Evolutionary conservation across 371 early-diverging fungal genomes (phyloP), one percentile per base, ranked within the genome.

Genomic region (Mucor mucedo): DNA sequence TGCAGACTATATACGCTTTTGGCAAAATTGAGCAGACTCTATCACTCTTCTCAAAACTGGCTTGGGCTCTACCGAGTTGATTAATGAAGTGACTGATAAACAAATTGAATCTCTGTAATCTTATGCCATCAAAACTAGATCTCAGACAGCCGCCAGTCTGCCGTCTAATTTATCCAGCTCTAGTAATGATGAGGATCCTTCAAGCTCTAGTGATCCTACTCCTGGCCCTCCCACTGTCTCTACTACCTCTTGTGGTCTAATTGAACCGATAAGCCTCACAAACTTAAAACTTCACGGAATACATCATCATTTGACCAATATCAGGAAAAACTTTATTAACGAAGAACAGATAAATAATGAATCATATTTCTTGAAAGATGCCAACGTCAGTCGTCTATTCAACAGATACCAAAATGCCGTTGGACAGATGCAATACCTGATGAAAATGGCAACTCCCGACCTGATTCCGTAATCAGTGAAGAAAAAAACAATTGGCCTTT

Each of bases 1-100:
- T 58, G 58, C 69, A 49, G 60, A 69, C 38, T 69, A 70, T 57
- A 41, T 56, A 52, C 66, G 56, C 30, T 66, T 35, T 35, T 35
- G 35, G 35, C 6, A 30, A 14, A 5, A 2, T 13, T 28, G 56
- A 40, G 0, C 50, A 56, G 56, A 49, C 30, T 63, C 50, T 40
- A 63, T 48, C 16, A 63, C 39, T 8, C 49, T 63, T 56, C 38
- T 63, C 41, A 63, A 63, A 56, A 33, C 63, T 56, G 56, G 28
- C 3, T 56, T 63, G 32, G 53, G 61, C 4, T 60, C 53, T 45
- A 10, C 53, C 10, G 61, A 53, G 54, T n/a, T 63, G 47, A 50
- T 63, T 49, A 50, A n/a, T 8, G 40, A 48, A 28, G n/a, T 60
- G 21, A 53, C 61, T n/a, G 45, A 60, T 10, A 32, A 56, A 52